A percentile compares a stretch with the other conserved stretches of the same genome.
These are phyloP conservation scores for Uronychia setigera DNA, from an alignment of 73 alveolate genomes.

Conservation along the genomic window DNA sequence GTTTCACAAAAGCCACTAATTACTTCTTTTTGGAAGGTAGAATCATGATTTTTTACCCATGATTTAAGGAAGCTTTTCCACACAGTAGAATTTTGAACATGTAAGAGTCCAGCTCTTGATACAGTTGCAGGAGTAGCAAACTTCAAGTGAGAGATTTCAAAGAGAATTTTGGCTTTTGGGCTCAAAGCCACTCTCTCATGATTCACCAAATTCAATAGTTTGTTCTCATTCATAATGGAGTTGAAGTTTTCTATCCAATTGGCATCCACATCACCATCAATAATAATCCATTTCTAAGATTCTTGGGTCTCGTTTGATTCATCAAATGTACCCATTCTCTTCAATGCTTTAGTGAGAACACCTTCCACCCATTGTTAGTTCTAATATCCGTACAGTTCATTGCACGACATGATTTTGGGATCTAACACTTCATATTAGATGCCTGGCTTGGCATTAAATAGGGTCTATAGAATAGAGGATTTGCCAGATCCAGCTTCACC, in stretches of 20 bases:
- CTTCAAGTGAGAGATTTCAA: constrained; percentile 97
- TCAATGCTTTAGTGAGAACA: constrained; percentile 96
- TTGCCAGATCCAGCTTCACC: no score
- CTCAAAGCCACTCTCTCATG: constrained; percentile 99
- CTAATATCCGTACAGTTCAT: constrained; percentile 98
- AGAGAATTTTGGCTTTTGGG: constrained; percentile 97
- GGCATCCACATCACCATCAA: constrained; percentile 99
- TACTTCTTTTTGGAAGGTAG: no score
- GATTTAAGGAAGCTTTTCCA: neutral
- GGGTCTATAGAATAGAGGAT: no score
- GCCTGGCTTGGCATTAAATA: no score
- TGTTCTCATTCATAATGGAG: constrained; percentile 99
- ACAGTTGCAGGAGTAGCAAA: constrained; percentile 99
- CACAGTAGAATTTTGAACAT: no score
- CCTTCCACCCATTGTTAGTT: constrained; percentile 99
- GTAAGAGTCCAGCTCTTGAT: constrained; percentile 99
- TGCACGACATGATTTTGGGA: constrained; percentile 99
- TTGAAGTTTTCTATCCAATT: constrained; percentile 99
- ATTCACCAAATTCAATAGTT: constrained; percentile 97
- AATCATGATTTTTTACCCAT: no score
- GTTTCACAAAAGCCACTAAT: no score
- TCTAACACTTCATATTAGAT: no score
- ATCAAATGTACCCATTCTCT: constrained; percentile 93
- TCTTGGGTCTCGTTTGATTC: constrained; percentile 92
- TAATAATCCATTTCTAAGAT: constrained; percentile 97